These are phyloP conservation scores for Penicillium hesseltinei DNA, from an alignment of 2,329 filamentous ascomycete species.

Conservation along the genomic window DNA sequence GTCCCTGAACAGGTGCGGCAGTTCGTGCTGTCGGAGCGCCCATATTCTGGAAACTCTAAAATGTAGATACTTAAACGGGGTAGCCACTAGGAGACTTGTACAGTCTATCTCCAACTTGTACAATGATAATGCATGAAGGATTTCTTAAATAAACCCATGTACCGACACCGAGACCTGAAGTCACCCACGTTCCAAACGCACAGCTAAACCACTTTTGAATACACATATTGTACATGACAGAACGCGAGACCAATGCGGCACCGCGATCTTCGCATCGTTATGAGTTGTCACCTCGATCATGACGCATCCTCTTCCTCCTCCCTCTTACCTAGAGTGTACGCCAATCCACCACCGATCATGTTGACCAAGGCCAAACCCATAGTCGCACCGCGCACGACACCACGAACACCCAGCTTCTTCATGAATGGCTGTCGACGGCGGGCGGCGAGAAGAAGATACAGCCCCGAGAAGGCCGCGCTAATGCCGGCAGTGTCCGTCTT, in stretches of 20 bases:
- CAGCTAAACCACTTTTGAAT: not conserved
- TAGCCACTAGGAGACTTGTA: not conserved
- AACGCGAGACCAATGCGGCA: not conserved
- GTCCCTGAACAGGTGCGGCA: constrained; percentile 36
- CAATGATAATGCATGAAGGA: constrained; percentile 1
- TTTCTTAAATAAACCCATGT: not conserved
- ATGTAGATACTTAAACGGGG: not conserved
- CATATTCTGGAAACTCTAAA: constrained; percentile 26
- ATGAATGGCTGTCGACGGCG: constrained; percentile 52
- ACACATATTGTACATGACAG: constrained; percentile 4
- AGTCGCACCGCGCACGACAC: constrained; percentile 45
- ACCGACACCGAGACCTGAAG: not conserved
- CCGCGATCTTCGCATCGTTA: not conserved
- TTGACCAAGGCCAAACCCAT: constrained; percentile 49
- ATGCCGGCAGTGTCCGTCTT: constrained; percentile 63
- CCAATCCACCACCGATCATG: constrained; percentile 46
- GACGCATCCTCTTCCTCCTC: constrained; percentile 37
- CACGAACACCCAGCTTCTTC: constrained; percentile 47
- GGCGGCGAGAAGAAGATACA: constrained; percentile 63
- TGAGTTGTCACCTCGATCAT: not conserved
- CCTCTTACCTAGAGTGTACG: constrained; percentile 46
- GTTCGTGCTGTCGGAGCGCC: constrained; percentile 32
- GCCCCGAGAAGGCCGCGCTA: constrained; percentile 62
- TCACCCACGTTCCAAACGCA: not conserved
- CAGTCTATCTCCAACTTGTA: not conserved